Evolutionary conservation across 257 asterid species (phyloP).

Genomic region (Schizonepeta tenuifolia): DNA sequence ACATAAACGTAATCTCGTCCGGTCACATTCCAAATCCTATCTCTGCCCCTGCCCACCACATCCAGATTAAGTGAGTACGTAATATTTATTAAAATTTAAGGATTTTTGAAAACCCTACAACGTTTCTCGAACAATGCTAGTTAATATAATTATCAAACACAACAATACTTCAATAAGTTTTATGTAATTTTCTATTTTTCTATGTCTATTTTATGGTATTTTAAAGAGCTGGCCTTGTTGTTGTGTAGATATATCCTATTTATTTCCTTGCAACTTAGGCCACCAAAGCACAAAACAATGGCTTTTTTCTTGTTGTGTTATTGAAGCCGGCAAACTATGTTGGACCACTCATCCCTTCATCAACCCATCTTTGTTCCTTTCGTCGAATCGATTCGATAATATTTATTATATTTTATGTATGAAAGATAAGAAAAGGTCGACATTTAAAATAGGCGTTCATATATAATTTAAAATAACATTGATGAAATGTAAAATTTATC

Average conservation of each 20-base stretch:
- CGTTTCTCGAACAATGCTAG: background rate
- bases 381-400: background rate
- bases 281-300: conserved; percentile 21
- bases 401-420: background rate
- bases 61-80: no score
- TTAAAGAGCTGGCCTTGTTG: conserved; percentile 5
- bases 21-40: no score
- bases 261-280: conserved; percentile 3
- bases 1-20: no score
- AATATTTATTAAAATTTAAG: no score
- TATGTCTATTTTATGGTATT: background rate
- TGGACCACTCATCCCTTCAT: conserved; percentile 19
- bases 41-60: no score
- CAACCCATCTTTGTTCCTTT: conserved; percentile 5
- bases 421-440: background rate
- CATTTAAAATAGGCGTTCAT: background rate
- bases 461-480: background rate
- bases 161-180: background rate
- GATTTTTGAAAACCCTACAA: no score
- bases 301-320: background rate
- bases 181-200: background rate
- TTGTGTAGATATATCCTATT: conserved; percentile 23
- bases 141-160: background rate
- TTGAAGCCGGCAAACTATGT: conserved; percentile 8
- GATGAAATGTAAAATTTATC: no score